Evolutionary conservation across 768 basidiomycete species (phyloP), one percentile per base, ranked within the genome.

Genomic region (Leccinum imitatum): DNA sequence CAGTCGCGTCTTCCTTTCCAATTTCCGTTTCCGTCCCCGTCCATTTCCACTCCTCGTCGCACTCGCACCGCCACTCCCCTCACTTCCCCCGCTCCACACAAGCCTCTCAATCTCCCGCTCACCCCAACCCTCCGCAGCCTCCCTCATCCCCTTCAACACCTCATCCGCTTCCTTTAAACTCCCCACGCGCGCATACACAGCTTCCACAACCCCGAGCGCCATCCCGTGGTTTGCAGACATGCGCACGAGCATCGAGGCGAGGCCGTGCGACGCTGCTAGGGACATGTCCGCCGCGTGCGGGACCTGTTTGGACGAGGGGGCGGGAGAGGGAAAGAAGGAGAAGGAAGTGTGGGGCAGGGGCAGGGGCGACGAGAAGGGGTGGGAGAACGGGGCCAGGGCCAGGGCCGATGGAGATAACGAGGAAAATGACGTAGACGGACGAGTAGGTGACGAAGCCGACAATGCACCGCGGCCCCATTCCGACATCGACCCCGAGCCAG

Each of bases 201-300:
- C 68, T 53, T 74, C 70, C 19, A 82, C 81, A 6, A 81, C 75
- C 3, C 74, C 71, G 48, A 77, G 65, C 13, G 67, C 69, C 59
- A 80, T 80, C 15, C 79, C 78, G 46, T 83, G 80, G 33, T 81
- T 80, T 19, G 71, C 64, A 1, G 80, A 76, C 72, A 86, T 80
- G 58, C 67, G 68, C 10, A 70, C 64, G 3, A 84, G 60, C 15
- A 74, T 64, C 48, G 67, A 59, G 7, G 67, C 64, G 14, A 78
- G 65, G 2, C 78, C 79, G 6, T 75, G 63, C 9, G 60, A 50
- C 0, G 63, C 54, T 13, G 57, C 37, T 5, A 74, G 17, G 27
- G 58, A 19, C 2, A 71, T 1, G 21, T 73, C 72, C 0, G 53
- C 10, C 0, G 61, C 53, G 23, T 71, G 65, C 9, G 48, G 48